Conservation (phyloP, 176 grass and related monocot species). For the Chloris gayana region DNA sequence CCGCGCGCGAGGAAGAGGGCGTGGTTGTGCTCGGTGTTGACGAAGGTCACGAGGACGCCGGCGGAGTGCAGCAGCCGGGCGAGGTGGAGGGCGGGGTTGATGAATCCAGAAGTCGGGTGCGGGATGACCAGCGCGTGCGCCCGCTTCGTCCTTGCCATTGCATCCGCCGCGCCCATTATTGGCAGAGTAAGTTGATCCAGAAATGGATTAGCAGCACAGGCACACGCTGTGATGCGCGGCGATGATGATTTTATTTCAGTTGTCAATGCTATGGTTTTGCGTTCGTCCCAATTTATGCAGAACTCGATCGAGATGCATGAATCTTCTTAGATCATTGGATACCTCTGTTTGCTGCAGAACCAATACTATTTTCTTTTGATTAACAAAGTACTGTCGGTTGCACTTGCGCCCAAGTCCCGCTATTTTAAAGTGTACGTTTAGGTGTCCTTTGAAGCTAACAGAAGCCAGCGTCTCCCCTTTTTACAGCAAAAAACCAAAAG, state of each 20-base stretch:
- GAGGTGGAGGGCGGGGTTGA: constrained; percentile 1
- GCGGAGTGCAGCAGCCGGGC: constrained; percentile 1
- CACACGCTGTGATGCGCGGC: not conserved
- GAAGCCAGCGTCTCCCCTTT: not conserved
- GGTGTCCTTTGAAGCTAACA: not conserved
- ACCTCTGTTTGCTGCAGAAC: not conserved
- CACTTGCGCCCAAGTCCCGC: not conserved
- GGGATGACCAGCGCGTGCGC: constrained; percentile 10
- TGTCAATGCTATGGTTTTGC: not conserved
- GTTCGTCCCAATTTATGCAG: not conserved
- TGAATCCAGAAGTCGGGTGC: not conserved
- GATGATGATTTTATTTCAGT: not conserved
- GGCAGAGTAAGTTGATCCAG: not conserved
- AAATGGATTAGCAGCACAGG: not conserved
- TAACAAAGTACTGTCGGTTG: not conserved
- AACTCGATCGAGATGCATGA: not conserved
- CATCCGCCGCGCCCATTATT: not conserved
- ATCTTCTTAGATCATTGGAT: not conserved
- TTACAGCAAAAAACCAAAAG: not conserved
- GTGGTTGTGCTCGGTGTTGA: constrained; percentile 67
- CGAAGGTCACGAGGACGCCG: constrained; percentile 71
- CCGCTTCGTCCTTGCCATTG: not conserved
- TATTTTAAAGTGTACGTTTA: not conserved
- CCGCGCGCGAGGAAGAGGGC: not conserved
- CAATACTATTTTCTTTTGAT: not conserved